Percentiles rank a stretch among this genome's conserved stretches.
Evolutionary conservation across 208 protist species (phyloP).

Genomic region (Crithidia mellificae): DNA sequence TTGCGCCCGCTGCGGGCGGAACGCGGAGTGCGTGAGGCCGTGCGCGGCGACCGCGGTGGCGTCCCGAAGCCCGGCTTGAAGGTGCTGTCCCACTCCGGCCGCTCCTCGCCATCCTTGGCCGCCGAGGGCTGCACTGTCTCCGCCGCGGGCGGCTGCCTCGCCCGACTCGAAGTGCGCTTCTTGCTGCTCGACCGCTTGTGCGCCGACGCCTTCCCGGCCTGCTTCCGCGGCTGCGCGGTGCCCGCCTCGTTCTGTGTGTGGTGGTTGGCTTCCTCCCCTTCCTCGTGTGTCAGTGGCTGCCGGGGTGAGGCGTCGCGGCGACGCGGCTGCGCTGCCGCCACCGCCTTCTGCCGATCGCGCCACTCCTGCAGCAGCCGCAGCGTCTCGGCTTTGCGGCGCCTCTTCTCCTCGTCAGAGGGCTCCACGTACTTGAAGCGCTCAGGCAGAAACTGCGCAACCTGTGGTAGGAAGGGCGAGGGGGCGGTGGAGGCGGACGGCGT

Average conservation of each 20-base stretch:
- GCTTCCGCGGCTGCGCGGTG: neutral
- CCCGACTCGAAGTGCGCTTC: slow-evolving; percentile 4
- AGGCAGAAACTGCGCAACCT: slow-evolving; percentile 41
- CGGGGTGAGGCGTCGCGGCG: neutral
- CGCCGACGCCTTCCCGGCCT: neutral
- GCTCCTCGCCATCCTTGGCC: slow-evolving; percentile 11
- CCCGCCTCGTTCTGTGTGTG: too few relatives aligned
- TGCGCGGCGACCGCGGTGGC: slow-evolving; percentile 7
- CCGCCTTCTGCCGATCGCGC: slow-evolving; percentile 22
- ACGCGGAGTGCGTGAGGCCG: neutral
- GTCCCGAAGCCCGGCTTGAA: slow-evolving; percentile 21
- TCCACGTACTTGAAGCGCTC: slow-evolving; percentile 62
- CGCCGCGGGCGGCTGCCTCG: slow-evolving; percentile 4
- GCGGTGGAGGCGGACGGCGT: slow-evolving; percentile 7
- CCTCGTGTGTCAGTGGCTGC: neutral
- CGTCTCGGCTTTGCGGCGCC: slow-evolving; percentile 21
- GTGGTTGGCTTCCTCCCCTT: slow-evolving; percentile 5
- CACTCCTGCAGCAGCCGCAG: slow-evolving; percentile 26
- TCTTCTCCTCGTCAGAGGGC: slow-evolving; percentile 33
- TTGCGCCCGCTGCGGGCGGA: slow-evolving; percentile 6
- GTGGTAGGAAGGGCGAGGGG: slow-evolving; percentile 1
- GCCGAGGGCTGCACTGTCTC: slow-evolving; percentile 2
- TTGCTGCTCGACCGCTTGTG: slow-evolving; percentile 11
- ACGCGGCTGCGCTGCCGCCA: neutral
- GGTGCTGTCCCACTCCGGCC: slow-evolving; percentile 17